Evolutionary conservation across 2,329 filamentous ascomycete species (phyloP).

Genomic region (Beauveria asiatica): DNA sequence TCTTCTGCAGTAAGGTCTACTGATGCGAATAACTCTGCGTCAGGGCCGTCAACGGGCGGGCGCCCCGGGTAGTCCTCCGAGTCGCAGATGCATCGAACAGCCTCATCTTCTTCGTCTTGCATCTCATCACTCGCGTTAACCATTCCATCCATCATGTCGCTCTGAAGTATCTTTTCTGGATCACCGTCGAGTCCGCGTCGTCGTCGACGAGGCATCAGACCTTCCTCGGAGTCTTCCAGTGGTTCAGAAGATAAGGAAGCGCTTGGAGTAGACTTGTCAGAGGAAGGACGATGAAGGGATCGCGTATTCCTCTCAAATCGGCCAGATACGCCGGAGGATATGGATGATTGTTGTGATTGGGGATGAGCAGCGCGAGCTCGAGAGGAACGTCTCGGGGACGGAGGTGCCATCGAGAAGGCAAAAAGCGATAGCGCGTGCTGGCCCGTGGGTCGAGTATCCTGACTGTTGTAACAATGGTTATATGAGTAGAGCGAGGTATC

Average conservation of each 20-base stretch:
- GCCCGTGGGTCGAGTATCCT: slow-evolving; percentile 21
- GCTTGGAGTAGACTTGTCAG: slow-evolving; percentile 68
- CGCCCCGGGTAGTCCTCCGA: slow-evolving; percentile 90
- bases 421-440: background rate
- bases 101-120: slow-evolving; percentile 76
- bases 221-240: slow-evolving; percentile 59
- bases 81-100: slow-evolving; percentile 91
- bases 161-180: slow-evolving; percentile 34
- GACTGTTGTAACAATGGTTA: background rate
- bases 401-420: slow-evolving; percentile 46
- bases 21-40: slow-evolving; percentile 48
- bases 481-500: background rate
- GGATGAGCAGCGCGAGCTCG: slow-evolving; percentile 76
- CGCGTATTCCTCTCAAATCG: slow-evolving; percentile 68
- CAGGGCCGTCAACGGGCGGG: slow-evolving; percentile 52
- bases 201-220: slow-evolving; percentile 66
- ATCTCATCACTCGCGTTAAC: slow-evolving; percentile 59
- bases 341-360: slow-evolving; percentile 68
- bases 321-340: slow-evolving; percentile 69
- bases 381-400: slow-evolving; percentile 78
- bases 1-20: slow-evolving; percentile 64
- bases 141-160: slow-evolving; percentile 39
- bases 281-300: slow-evolving; percentile 62
- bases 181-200: slow-evolving; percentile 65
- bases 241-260: slow-evolving; percentile 64